Base-by-base conservation (phyloP, 2,329 filamentous ascomycete species). In the Diatrype stigma region DNA sequence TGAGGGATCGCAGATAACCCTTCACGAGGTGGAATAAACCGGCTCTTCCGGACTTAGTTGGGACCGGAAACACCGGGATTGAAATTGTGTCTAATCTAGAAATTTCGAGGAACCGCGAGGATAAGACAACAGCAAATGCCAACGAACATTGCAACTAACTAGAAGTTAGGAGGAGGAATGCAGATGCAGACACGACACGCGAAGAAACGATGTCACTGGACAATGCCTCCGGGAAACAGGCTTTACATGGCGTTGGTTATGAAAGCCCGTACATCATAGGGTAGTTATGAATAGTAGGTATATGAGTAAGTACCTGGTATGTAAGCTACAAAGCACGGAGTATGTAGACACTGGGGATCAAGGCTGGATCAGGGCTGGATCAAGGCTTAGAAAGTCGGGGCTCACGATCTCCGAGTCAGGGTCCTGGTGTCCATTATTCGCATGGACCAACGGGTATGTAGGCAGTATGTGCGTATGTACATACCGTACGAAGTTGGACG, bases 301-400 rank as follows among this genome's bases (percentile, higher is more conserved):
- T n/a, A n/a, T n/a, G n/a, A n/a, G n/a, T n/a, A n/a, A n/a, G n/a
- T n/a, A n/a, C n/a, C n/a, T n/a, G n/a, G n/a, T n/a, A n/a, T n/a
- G n/a, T n/a, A n/a, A n/a, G n/a, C n/a, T n/a, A n/a, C n/a, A n/a
- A n/a, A n/a, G n/a, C n/a, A n/a, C n/a, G n/a, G n/a, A n/a, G n/a
- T n/a, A n/a, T n/a, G n/a, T n/a, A n/a, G n/a, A n/a, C n/a, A n/a
- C n/a, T n/a, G n/a, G n/a, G n/a, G n/a, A n/a, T n/a, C n/a, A n/a
- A n/a, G n/a, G n/a, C n/a, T n/a, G n/a, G n/a, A n/a, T n/a, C n/a
- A n/a, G n/a, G n/a, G n/a, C n/a, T 46, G 28, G n/a, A 45, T 38
- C 42, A 44, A 54, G n/a, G 47, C 35, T 21, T 38, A 35, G 26
- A 19, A 48, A 26, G 10, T 50, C 32, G 45, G 22, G 45, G 51